A percentile compares a stretch with the other conserved stretches of the same genome.
These are phyloP conservation scores for Botrytis fragariae DNA, from an alignment of 2,329 filamentous ascomycete species.

Conservation along the genomic window DNA sequence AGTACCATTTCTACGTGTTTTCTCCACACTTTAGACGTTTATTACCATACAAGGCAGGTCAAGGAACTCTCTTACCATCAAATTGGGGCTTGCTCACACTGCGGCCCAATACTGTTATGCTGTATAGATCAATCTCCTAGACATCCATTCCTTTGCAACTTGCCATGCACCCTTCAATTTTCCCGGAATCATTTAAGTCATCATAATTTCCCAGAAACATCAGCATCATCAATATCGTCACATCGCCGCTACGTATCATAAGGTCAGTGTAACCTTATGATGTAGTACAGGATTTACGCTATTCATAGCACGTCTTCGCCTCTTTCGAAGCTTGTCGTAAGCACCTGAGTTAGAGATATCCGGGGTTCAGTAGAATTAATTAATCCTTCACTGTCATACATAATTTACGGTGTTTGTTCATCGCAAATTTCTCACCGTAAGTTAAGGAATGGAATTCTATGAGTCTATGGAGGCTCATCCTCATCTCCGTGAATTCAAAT, in stretches of 20 bases:
- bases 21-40: neutral
- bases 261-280: neutral
- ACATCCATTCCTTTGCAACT: neutral
- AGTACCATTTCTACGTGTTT: neutral
- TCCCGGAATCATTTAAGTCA: neutral
- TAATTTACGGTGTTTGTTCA: neutral
- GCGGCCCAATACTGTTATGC: neutral
- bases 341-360: neutral
- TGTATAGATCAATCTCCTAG: neutral
- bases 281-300: neutral
- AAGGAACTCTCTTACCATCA: neutral
- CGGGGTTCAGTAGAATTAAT: neutral
- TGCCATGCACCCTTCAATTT: neutral
- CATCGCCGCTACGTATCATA: neutral
- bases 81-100: neutral
- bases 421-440: neutral
- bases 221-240: neutral
- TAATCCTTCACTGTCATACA: neutral
- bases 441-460: neutral
- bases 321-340: neutral
- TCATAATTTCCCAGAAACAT: neutral
- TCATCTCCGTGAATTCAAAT: neutral
- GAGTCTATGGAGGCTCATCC: neutral
- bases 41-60: neutral
- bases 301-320: slow-evolving; percentile 12